Conservation (phyloP, 2,329 filamentous ascomycete genomes). For the Pseudogymnoascus sp. region DNA sequence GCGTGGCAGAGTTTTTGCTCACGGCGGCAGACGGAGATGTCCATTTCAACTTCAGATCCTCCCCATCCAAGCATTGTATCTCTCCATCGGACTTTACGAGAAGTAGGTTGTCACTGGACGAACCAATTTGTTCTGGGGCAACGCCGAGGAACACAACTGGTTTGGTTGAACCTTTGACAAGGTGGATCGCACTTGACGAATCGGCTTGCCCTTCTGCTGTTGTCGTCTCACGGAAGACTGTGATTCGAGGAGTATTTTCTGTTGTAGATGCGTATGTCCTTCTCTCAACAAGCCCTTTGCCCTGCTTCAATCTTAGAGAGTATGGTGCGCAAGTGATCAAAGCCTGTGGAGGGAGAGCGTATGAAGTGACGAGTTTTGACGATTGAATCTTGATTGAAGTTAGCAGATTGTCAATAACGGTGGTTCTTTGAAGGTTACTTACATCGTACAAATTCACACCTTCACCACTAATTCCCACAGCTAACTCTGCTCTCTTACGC, state of each 20-base stretch:
- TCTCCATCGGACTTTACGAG: conserved; percentile 56
- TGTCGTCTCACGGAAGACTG: conserved; percentile 53
- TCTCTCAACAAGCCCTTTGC: conserved; percentile 44
- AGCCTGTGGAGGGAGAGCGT: conserved; percentile 60
- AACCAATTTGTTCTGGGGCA: conserved; percentile 19
- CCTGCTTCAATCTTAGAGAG: conserved; percentile 44
- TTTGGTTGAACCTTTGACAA: conserved; percentile 35
- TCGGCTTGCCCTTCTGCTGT: conserved; percentile 46
- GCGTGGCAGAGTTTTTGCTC: conserved; percentile 30
- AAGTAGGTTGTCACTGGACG: conserved; percentile 39
- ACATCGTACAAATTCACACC: conserved; percentile 62
- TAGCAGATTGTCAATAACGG: conserved; percentile 13
- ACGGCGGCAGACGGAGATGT: conserved; percentile 34
- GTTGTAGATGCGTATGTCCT: conserved; percentile 56
- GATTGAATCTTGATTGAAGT: conserved; percentile 46
- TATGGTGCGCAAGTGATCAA: conserved; percentile 56
- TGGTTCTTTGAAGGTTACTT: conserved; percentile 23
- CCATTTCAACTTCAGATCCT: conserved; percentile 46
- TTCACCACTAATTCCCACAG: conserved; percentile 59
- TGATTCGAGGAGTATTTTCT: conserved; percentile 44
- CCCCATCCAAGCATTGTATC: conserved; percentile 54
- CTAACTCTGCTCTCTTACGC: conserved; percentile 57
- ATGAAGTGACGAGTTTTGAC: conserved; percentile 58
- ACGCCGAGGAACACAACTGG: conserved; percentile 42
- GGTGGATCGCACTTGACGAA: conserved; percentile 43